phyloP scores from a whole-genome alignment of 202 grass and related monocot genomes.

The Dendrocalamus latiflorus region DNA sequence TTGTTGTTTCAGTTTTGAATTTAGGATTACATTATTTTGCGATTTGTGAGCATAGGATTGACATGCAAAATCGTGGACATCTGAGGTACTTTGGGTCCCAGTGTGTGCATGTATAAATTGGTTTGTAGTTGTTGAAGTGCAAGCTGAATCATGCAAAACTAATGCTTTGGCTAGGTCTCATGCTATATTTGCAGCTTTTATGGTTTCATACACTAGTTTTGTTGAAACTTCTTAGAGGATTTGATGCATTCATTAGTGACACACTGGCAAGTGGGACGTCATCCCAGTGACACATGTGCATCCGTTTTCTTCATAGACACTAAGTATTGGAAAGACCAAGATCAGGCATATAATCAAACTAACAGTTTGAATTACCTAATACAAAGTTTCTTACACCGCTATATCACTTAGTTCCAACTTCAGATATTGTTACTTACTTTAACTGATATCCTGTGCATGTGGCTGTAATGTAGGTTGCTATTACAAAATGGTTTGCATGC shows the following conservation, averaged over 20 bases:
- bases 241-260: not conserved
- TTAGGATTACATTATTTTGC: not conserved
- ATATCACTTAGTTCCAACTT: conserved; percentile 2
- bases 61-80: not conserved
- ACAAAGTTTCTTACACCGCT: not conserved
- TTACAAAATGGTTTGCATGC: conserved; percentile 94
- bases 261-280: not conserved
- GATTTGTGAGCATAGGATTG: not conserved
- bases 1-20: not conserved
- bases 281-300: not conserved
- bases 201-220: not conserved
- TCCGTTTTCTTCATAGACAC: not conserved
- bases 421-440: not conserved
- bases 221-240: not conserved
- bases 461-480: conserved; percentile 45
- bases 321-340: not conserved
- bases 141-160: not conserved
- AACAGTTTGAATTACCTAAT: not conserved
- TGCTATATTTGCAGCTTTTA: not conserved
- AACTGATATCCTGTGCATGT: conserved; percentile 11
- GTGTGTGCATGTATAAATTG: not conserved
- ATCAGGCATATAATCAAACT: not conserved
- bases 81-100: not conserved
- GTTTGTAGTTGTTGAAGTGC: not conserved
- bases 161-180: not conserved